Base-by-base conservation (phyloP, 352 stramenopile genomes). In the Plasmopara viticola region DNA sequence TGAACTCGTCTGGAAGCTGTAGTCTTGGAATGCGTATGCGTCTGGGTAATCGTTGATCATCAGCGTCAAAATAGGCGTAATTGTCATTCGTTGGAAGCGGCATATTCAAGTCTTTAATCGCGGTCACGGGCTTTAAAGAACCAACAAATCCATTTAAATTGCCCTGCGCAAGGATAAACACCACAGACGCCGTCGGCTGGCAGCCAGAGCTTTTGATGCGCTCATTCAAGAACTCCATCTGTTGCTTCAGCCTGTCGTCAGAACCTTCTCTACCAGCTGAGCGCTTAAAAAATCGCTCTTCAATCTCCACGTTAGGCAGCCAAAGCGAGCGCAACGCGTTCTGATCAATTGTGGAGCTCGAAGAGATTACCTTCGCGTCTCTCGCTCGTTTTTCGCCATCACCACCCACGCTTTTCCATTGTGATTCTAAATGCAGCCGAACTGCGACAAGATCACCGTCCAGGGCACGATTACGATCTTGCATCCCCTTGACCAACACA, bases 361-460 rank as follows among this genome's bases (percentile, higher is more conserved):
- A 62, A 48, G 56, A 64, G 6, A 72, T 63, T 45, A 58, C 51
- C n/a, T 54, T 56, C 0, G 44, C 51, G 35, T 9, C 35, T 30
- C 28, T 49, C 25, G 29, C 34, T 46, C 25, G 48, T 29, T 15
- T 51, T 17, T 68, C 48, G 7, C 44, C 50, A 14, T 57, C 61
- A 29, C 65, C 45, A 12, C 68, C 68, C 15, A 82, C 18, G 18
- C 60, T 45, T 51, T 86, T 86, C 75, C 75, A 95, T 35, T 84
- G 52, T 5, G 66, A 52, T 35, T 84, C 66, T 0, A 74, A 62
- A 14, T 72, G 53, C 2, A 94, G 30, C 47, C 81, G 50, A 38
- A 95, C 54, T 1, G 66, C 81, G 10, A 95, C 83, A 12, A 92
- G 55, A 52, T 94, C 86, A n/a, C 81, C 73, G 42, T 94, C 74